These are phyloP conservation scores for Cystobasidiopsis lactophilus DNA, from an alignment of 768 basidiomycete species.

Conservation along the genomic window DNA sequence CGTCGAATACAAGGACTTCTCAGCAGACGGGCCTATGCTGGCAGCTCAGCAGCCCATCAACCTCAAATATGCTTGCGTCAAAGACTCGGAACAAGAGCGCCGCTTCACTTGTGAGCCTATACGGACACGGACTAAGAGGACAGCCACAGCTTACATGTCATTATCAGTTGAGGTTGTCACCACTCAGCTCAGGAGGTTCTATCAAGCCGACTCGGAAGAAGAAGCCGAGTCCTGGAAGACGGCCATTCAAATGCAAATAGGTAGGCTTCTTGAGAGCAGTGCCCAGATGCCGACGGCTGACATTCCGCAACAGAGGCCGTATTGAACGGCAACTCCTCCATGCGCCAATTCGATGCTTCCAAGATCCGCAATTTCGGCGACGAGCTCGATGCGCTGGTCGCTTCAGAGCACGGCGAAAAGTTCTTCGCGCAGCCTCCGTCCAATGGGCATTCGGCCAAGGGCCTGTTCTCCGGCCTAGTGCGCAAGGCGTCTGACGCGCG, in stretches of 20 bases:
- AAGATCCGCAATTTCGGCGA: neutral
- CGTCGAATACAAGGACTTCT: too few species aligned
- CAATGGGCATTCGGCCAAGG: neutral
- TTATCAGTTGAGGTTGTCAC: neutral
- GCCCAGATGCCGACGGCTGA: too few species aligned
- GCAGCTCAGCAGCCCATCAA: neutral
- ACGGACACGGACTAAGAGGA: neutral
- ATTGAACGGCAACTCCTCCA: neutral
- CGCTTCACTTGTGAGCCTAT: neutral
- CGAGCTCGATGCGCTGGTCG: neutral
- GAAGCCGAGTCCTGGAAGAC: neutral
- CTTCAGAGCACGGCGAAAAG: neutral
- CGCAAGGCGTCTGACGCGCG: too few species aligned
- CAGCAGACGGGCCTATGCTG: too few species aligned
- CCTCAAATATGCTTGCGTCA: constrained; percentile 2
- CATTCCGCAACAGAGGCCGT: too few species aligned
- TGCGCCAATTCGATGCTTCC: neutral
- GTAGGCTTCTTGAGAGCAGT: too few species aligned
- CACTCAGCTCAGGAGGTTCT: neutral
- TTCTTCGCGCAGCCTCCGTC: too few species aligned
- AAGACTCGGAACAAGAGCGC: neutral
- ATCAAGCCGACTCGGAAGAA: neutral
- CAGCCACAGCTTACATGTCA: neutral
- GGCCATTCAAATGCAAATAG: neutral
- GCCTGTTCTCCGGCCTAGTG: too few species aligned